Base-by-base conservation (phyloP, 768 basidiomycete species). In the Leucocoprinus birnbaumii region DNA sequence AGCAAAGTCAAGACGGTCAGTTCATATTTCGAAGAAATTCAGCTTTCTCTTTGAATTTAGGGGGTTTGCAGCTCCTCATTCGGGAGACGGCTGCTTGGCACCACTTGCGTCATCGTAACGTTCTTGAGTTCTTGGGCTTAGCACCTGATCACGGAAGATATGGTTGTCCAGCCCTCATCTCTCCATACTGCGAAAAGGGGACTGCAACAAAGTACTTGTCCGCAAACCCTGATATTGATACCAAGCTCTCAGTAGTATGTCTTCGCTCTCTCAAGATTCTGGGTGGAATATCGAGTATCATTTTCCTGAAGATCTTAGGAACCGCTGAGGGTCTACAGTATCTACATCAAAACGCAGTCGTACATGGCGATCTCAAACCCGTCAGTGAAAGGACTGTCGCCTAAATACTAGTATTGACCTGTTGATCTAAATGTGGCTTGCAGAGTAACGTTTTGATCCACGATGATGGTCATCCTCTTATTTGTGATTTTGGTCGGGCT, bases 401-500 rank as follows among this genome's bases (percentile, higher is more conserved):
- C 4, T 4, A 14, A 5, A 14, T 4, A 6, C 7, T 14, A 3
- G 40, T 41, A 6, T 14, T 16, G n/a, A 4, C 40, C 40, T 14
- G 18, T 14, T 19, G 14, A 41, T 22, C n/a, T n/a, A n/a, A n/a
- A n/a, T n/a, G n/a, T n/a, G n/a, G 31, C 5, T 31, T 31, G 31
- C 13, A 60, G 63, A 26, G 54, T 26, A 65, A 65, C 43, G 41
- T 65, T 16, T 48, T 65, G 6, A 57, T 65, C 35, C 44, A 60
- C 26, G 57, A 60, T 13, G 27, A 45, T 21, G 52, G 52, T 0
- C 19, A 21, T 13, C 50, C 62, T n/a, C 51, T 58, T 13, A 55
- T 65, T 4, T 61, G 55, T 27, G 62, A 64, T 42, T 65, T 65
- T 45, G 63, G 63, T n/a, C 54, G 63, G 14, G 60, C 62, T 3